phyloP scores from a whole-genome alignment of 2,329 filamentous ascomycete species.

The Rhinocladiella similis region DNA sequence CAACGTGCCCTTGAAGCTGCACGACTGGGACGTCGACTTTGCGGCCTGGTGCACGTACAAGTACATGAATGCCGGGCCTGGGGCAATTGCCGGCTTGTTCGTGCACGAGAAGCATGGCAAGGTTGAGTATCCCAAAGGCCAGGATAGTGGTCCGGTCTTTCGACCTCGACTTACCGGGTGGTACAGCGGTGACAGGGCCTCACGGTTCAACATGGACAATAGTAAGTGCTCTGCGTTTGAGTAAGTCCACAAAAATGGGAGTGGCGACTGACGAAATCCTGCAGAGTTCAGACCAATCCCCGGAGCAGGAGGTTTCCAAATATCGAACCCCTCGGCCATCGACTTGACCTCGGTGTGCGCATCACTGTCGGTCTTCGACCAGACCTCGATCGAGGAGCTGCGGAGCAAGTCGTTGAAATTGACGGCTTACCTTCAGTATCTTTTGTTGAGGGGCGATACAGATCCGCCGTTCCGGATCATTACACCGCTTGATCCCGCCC shows the following conservation, averaged over 20 bases:
- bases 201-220: conserved; percentile 82
- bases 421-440: conserved; percentile 74
- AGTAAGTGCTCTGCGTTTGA: conserved; percentile 32
- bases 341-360: conserved; percentile 74
- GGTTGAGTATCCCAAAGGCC: conserved; percentile 43
- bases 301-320: conserved; percentile 77
- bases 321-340: conserved; percentile 77
- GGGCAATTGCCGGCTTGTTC: conserved; percentile 76
- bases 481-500: conserved; percentile 66
- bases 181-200: conserved; percentile 80
- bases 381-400: conserved; percentile 68
- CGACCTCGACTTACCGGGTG: conserved; percentile 73
- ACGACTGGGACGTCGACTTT: conserved; percentile 90
- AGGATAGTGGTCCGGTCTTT: conserved; percentile 44
- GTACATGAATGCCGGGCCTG: conserved; percentile 85
- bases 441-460: conserved; percentile 51
- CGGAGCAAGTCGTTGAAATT: conserved; percentile 70
- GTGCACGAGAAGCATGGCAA: conserved; percentile 73
- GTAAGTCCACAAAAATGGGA: background rate
- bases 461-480: conserved; percentile 59
- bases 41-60: conserved; percentile 95
- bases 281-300: conserved; percentile 70
- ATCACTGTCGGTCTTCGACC: conserved; percentile 70
- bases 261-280: conserved; percentile 30
- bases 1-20: conserved; percentile 75